Base-by-base conservation (phyloP, 108 stramenopile genomes). In the Schizochytrium sp. region DNA sequence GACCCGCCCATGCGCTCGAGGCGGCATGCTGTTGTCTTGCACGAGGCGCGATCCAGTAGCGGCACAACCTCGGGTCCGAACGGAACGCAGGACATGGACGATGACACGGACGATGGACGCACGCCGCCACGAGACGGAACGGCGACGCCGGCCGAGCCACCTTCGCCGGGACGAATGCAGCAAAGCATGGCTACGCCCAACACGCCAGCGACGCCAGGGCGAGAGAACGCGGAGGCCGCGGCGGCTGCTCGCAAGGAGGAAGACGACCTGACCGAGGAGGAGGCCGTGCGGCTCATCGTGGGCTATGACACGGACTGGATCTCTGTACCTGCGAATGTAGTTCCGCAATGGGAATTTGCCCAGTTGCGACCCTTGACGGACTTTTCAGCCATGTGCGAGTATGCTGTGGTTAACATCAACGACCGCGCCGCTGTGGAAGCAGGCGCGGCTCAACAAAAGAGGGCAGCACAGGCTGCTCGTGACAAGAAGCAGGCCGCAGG, bases 261-360 rank as follows among this genome's bases (percentile, higher is more conserved):
- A 23, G 34, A 69, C 63, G 18, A 69, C 6, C 41, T 69, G 14
- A 41, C 63, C 25, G 63, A 69, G 63, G 63, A 41, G 63, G 63
- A 69, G 8, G 63, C 63, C 51, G 48, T 53, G 12, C 76, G 76
- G 12, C 76, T 83, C 12, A 53, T 83, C 23, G 76, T 83, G 51
- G 76, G 76, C n/a, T 83, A 83, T 34, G 76, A 83, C 76, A 53
- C 45, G 28, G 76, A 83, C 48, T 83, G 76, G 76, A 83, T 83
- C 51, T 83, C 76, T 12, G 4, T 83, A 12, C 76, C 76, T 8
- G 6, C 76, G 19, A 47, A 83, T 23, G 51, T 53, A 12, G 48
- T 83, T 25, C 51, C 76, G 18, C 43, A 83, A 34, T 83, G 76
- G 76, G 76, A 83, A 3, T 83, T 83, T 34, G 76, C 76, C 23